phyloP scores from a whole-genome alignment of 2,329 filamentous ascomycete species.

The Phyllosticta citriasiana region DNA sequence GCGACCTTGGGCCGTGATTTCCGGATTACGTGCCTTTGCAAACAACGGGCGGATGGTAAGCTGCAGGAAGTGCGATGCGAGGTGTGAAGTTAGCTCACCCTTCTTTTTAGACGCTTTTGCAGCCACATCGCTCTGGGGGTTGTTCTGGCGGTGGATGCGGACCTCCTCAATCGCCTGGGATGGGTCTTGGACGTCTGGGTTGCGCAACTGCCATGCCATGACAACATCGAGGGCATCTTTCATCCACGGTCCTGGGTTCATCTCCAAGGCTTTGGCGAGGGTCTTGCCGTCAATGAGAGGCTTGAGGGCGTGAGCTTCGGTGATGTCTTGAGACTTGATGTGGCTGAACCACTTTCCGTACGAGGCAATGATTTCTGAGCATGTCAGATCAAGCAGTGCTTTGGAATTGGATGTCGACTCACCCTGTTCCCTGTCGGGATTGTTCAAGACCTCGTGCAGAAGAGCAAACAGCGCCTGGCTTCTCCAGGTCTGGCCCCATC shows the following conservation, averaged over 20 bases:
- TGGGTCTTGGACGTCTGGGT: conserved; percentile 56
- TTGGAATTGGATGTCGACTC: conserved; percentile 16
- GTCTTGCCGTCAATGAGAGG: conserved; percentile 61
- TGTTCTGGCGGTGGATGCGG: conserved; percentile 15
- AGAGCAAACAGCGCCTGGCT: conserved; percentile 60
- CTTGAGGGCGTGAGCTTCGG: conserved; percentile 39
- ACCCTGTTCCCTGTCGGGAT: conserved; percentile 33
- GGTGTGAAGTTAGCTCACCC: conserved; percentile 41
- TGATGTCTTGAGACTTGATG: conserved; percentile 40
- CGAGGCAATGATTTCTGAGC: conserved; percentile 34
- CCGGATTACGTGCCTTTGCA: conserved; percentile 19
- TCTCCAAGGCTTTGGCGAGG: conserved; percentile 56
- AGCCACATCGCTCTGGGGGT: conserved; percentile 13
- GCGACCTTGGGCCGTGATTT: conserved; percentile 47
- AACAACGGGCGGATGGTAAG: conserved; percentile 60
- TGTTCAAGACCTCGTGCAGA: conserved; percentile 48
- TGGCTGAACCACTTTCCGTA: conserved; percentile 47
- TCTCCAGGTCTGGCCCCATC: conserved; percentile 64
- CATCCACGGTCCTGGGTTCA: conserved; percentile 75
- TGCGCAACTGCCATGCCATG: conserved; percentile 78
- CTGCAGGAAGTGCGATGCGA: conserved; percentile 48
- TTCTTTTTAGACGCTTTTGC: conserved; percentile 17
- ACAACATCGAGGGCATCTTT: conserved; percentile 66
- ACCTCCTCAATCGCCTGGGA: conserved; percentile 37
- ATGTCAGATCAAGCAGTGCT: conserved; percentile 6